Evolutionary conservation across 176 grass and related monocot genomes (phyloP).

Genomic region (Secale cereale): DNA sequence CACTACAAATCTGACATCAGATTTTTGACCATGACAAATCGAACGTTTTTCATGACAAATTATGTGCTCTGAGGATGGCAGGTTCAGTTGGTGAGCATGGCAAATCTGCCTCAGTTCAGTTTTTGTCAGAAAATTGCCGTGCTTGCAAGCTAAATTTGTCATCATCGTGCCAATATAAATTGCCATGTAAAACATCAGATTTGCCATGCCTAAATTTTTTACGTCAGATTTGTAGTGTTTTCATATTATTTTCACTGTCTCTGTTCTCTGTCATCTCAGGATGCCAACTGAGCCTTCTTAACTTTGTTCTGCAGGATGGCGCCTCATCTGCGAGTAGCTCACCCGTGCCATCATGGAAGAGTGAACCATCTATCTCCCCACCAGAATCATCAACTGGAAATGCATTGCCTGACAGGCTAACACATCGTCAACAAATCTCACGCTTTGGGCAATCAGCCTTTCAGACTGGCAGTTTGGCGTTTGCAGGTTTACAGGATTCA

Average conservation of each 20-base stretch:
- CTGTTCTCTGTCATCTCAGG: not conserved
- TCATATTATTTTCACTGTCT: not conserved
- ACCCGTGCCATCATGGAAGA: constrained; percentile 55
- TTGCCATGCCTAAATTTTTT: too few relatives aligned
- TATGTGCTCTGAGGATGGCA: too few relatives aligned
- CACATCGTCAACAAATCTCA: constrained; percentile 52
- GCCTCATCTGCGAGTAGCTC: constrained; percentile 33
- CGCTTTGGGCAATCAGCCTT: constrained; percentile 61
- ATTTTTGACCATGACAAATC: too few relatives aligned
- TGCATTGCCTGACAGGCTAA: constrained; percentile 54
- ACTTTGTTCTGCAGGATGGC: constrained; percentile 56
- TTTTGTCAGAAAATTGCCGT: too few relatives aligned
- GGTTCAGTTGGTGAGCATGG: too few relatives aligned
- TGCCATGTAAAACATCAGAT: too few relatives aligned
- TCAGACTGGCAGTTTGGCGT: constrained; percentile 41
- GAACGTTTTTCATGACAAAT: too few relatives aligned
- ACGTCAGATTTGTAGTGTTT: too few relatives aligned
- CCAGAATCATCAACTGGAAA: constrained; percentile 49
- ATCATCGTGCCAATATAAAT: too few relatives aligned
- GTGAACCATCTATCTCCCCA: constrained; percentile 46
- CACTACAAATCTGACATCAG: too few relatives aligned
- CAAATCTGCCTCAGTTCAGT: too few relatives aligned
- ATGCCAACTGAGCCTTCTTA: constrained; percentile 2
- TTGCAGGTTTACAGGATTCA: constrained; percentile 61
- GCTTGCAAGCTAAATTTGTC: too few relatives aligned